These are phyloP conservation scores for Magnusiomyces paraingens DNA, from an alignment of 1,139 yeast species.

Conservation along the genomic window DNA sequence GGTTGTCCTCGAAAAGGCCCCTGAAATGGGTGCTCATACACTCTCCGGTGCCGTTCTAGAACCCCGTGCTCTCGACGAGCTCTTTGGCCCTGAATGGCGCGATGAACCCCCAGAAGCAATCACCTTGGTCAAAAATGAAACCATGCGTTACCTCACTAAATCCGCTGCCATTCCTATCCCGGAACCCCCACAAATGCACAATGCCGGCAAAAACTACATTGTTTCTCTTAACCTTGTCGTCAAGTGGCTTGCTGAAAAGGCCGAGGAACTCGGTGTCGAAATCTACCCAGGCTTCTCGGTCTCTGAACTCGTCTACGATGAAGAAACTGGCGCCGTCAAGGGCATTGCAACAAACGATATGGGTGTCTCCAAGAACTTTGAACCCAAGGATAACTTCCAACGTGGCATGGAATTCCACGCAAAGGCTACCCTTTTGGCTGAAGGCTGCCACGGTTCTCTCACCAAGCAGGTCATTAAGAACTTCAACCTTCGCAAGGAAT, in stretches of 20 bases:
- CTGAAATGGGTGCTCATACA: slow-evolving; percentile 83
- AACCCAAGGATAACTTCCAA: slow-evolving; percentile 75
- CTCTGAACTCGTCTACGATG: slow-evolving; percentile 64
- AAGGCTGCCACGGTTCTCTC: slow-evolving; percentile 95
- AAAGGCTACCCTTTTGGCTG: slow-evolving; percentile 79
- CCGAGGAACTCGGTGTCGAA: slow-evolving; percentile 92
- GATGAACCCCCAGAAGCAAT: slow-evolving; percentile 59
- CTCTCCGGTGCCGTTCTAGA: slow-evolving; percentile 93
- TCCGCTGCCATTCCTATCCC: slow-evolving; percentile 63
- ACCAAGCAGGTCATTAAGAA: slow-evolving; percentile 68
- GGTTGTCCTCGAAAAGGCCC: slow-evolving; percentile 84
- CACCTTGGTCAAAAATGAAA: slow-evolving; percentile 68
- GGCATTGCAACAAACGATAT: slow-evolving; percentile 94
- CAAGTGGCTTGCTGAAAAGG: slow-evolving; percentile 75
- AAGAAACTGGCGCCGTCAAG: slow-evolving; percentile 50
- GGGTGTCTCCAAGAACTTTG: slow-evolving; percentile 71
- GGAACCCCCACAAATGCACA: slow-evolving; percentile 87
- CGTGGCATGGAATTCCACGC: slow-evolving; percentile 97
- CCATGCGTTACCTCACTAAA: slow-evolving; percentile 62
- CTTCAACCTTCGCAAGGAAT: slow-evolving; percentile 57
- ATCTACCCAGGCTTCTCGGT: slow-evolving; percentile 88
- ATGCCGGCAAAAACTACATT: slow-evolving; percentile 74
- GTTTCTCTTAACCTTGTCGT: slow-evolving; percentile 79
- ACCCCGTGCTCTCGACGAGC: slow-evolving; percentile 77
- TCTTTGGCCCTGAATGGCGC: slow-evolving; percentile 59